A percentile compares a stretch with the other conserved stretches of the same genome.
phyloP scores from a whole-genome alignment of 2,329 filamentous ascomycete species.

The Daldinia sp. region DNA sequence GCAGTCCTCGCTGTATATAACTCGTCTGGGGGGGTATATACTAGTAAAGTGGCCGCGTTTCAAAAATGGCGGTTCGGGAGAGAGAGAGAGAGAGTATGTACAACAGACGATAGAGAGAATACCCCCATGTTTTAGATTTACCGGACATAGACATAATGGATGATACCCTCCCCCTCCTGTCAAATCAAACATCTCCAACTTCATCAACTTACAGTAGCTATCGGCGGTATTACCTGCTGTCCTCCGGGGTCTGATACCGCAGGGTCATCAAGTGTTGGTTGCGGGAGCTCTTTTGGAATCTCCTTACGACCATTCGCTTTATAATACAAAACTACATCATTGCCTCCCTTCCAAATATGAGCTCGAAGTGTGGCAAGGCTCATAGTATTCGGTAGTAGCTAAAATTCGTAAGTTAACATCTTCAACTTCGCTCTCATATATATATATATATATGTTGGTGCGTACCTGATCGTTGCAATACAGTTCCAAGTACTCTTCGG shows the following conservation, averaged over 20 bases:
- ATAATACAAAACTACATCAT: conserved; percentile 91
- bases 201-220: conserved; percentile 35
- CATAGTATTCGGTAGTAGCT: conserved; percentile 83
- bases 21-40: conserved; percentile 23
- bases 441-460: conserved; percentile 32
- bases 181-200: conserved; percentile 2
- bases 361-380: conserved; percentile 92
- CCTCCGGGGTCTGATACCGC: conserved; percentile 40
- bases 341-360: conserved; percentile 95
- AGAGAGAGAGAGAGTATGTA: conserved; percentile 27
- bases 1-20: conserved; percentile 35
- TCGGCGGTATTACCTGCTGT: conserved; percentile 32
- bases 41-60: conserved; percentile 14
- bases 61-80: conserved; percentile 15
- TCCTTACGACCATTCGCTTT: conserved; percentile 89
- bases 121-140: conserved; percentile 38
- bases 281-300: conserved; percentile 56
- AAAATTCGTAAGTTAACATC: conserved; percentile 44
- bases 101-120: conserved; percentile 39
- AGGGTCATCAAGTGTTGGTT: conserved; percentile 38
- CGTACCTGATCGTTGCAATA: conserved; percentile 93
- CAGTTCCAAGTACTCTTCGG: conserved; percentile 94
- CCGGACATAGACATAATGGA: conserved; percentile 45
- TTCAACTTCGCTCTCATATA: neutral
- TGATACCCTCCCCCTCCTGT: conserved; percentile 47